phyloP scores from a whole-genome alignment of 495 filamentous ascomycete genomes.

The Hypoxylon fuscum region DNA sequence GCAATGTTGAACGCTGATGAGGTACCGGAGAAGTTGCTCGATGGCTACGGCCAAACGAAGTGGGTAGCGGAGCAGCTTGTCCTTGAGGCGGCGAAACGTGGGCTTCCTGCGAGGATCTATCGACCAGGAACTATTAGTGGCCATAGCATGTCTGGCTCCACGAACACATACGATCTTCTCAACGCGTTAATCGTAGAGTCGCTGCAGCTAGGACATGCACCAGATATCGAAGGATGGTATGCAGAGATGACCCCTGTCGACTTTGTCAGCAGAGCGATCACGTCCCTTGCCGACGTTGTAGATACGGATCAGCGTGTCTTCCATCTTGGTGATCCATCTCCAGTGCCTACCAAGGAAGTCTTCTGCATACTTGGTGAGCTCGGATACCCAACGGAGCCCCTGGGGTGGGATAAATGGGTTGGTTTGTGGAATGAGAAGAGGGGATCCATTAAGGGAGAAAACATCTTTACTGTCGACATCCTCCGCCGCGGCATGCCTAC shows the following conservation, averaged over 20 bases:
- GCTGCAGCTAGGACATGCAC: slow-evolving; percentile 67
- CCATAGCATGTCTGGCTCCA: slow-evolving; percentile 68
- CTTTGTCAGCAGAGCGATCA: slow-evolving; percentile 71
- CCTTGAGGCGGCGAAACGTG: slow-evolving; percentile 67
- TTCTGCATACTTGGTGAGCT: slow-evolving; percentile 66
- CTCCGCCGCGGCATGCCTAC: slow-evolving; percentile 73
- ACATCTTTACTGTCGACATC: slow-evolving; percentile 73
- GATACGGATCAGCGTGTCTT: slow-evolving; percentile 64
- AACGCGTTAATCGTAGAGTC: slow-evolving; percentile 74
- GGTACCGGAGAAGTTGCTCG: slow-evolving; percentile 66
- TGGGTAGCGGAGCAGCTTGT: slow-evolving; percentile 76
- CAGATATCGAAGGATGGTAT: slow-evolving; percentile 71
- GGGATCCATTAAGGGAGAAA: slow-evolving; percentile 64
- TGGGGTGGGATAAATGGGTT: slow-evolving; percentile 72
- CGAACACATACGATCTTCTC: slow-evolving; percentile 73
- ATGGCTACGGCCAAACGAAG: slow-evolving; percentile 73
- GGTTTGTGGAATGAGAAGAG: slow-evolving; percentile 68
- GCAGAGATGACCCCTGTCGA: slow-evolving; percentile 79
- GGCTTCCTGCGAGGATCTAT: slow-evolving; percentile 68
- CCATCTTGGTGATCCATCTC: slow-evolving; percentile 73
- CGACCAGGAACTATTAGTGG: slow-evolving; percentile 72
- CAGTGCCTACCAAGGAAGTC: slow-evolving; percentile 62
- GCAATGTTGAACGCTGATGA: slow-evolving; percentile 65
- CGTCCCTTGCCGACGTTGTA: slow-evolving; percentile 65
- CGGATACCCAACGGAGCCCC: slow-evolving; percentile 67